Conservation (phyloP, 768 basidiomycete genomes). For the Boletus vinaceobasis region DNA sequence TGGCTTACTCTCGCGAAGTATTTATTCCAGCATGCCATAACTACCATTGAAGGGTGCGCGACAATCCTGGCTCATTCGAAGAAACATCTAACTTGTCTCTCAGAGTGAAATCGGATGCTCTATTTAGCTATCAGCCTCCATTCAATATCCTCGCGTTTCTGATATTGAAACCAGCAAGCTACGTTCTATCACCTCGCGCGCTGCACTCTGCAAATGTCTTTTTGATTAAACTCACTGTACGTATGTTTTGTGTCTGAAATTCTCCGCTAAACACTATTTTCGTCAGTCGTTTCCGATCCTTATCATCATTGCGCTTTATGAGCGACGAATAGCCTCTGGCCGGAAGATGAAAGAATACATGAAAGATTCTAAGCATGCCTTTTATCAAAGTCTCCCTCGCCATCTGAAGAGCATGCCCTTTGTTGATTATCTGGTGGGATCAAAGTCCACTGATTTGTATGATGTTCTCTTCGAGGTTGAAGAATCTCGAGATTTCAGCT, state of each 20-base stretch:
- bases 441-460: conserved; percentile 61
- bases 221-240: conserved; percentile 75
- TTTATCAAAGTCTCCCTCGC: conserved; percentile 66
- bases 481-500: conserved; percentile 40
- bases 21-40: conserved; percentile 81
- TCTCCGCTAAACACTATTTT: background rate
- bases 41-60: conserved; percentile 81
- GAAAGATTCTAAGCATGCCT: conserved; percentile 47
- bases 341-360: conserved; percentile 49
- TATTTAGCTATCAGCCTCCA: conserved; percentile 91
- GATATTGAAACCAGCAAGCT: conserved; percentile 77
- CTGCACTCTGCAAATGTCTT: conserved; percentile 86
- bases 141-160: conserved; percentile 82
- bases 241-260: conserved; percentile 14
- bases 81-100: conserved; percentile 3
- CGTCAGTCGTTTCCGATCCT: conserved; percentile 72
- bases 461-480: conserved; percentile 81
- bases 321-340: conserved; percentile 61
- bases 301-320: conserved; percentile 72
- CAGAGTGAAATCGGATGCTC: conserved; percentile 83
- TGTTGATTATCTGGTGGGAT: conserved; percentile 73
- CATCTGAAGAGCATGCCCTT: conserved; percentile 72
- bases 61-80: background rate
- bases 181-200: conserved; percentile 66
- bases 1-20: conserved; percentile 49